Percentiles rank a stretch among this genome's conserved stretches.
These are phyloP conservation scores for Oxyria digyna DNA, from an alignment of 148 eudicot genomes.

Conservation along the genomic window DNA sequence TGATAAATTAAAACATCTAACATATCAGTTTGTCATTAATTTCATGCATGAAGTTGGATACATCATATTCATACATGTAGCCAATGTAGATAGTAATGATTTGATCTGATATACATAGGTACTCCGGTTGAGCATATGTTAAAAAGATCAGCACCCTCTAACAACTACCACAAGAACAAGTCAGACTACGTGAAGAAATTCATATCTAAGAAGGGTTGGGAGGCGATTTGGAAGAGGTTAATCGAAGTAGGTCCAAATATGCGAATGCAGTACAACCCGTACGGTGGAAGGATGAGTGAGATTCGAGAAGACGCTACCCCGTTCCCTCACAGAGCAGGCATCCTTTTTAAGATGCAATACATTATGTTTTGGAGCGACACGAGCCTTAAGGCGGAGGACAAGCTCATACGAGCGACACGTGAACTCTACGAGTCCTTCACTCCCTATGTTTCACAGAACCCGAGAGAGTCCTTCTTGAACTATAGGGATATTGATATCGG, in stretches of 20 bases:
- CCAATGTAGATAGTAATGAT: too few species aligned
- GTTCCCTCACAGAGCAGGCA: slow-evolving; percentile 26
- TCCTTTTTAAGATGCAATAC: slow-evolving; percentile 20
- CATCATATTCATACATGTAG: too few species aligned
- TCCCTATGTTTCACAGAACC: slow-evolving; percentile 21
- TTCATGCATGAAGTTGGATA: too few species aligned
- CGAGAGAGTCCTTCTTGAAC: slow-evolving; percentile 26
- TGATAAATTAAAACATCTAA: too few species aligned
- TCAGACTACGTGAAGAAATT: slow-evolving; percentile 26
- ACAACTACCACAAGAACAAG: slow-evolving; percentile 11
- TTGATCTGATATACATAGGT: too few species aligned
- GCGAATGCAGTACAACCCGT: slow-evolving; percentile 17
- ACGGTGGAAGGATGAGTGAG: slow-evolving; percentile 25
- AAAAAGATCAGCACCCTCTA: not conserved
- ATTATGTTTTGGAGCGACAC: slow-evolving; percentile 17
- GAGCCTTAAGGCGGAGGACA: slow-evolving; percentile 2
- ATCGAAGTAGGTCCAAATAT: slow-evolving; percentile 11
- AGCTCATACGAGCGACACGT: slow-evolving; percentile 6
- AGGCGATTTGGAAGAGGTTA: slow-evolving; percentile 22
- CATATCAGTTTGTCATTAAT: too few species aligned
- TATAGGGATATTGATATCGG: slow-evolving; percentile 28
- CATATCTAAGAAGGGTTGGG: slow-evolving; percentile 19
- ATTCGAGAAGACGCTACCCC: slow-evolving; percentile 17
- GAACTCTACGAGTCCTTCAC: slow-evolving; percentile 16
- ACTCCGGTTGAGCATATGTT: slow-evolving; percentile 5